Conservation (phyloP, 257 asterid species). For the Leptodermis oblonga region DNA sequence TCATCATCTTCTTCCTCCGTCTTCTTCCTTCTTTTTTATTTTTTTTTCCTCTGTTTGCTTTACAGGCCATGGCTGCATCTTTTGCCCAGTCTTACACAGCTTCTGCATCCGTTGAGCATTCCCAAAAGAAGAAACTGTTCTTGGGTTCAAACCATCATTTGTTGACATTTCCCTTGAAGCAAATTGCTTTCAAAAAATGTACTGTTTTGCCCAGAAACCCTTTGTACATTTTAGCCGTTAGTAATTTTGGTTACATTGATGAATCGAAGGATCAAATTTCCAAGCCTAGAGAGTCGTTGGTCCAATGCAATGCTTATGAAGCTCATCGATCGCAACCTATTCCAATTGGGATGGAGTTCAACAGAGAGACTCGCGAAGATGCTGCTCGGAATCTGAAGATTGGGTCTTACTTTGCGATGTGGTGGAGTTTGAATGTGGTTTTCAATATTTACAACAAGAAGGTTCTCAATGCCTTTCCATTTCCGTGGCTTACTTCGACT, state of each 20-base stretch:
- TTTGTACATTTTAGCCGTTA: constrained; percentile 46
- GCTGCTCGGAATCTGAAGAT: constrained; percentile 64
- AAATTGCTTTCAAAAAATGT: constrained; percentile 15
- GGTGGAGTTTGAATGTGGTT: constrained; percentile 88
- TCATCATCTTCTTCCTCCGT: too few species aligned
- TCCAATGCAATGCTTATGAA: constrained; percentile 66
- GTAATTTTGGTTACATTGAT: constrained; percentile 33
- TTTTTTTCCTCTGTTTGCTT: too few species aligned
- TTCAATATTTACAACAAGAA: constrained; percentile 88
- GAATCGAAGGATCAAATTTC: constrained; percentile 26
- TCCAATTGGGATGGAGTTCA: constrained; percentile 54
- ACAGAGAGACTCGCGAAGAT: constrained; percentile 29
- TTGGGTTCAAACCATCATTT: constrained; percentile 23
- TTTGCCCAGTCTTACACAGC: neutral
- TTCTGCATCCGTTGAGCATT: neutral
- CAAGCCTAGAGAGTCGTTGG: constrained; percentile 13
- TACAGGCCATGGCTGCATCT: constrained; percentile 14
- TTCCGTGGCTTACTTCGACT: constrained; percentile 93
- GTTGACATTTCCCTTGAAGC: constrained; percentile 16
- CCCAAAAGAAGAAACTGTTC: neutral
- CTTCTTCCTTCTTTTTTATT: too few species aligned
- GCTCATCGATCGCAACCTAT: constrained; percentile 45
- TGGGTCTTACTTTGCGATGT: constrained; percentile 69
- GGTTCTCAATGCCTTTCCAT: constrained; percentile 79
- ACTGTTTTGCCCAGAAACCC: constrained; percentile 38